Evolutionary conservation across 208 protist species (phyloP).

Genomic region (Leptomonas pyrrhocoris): DNA sequence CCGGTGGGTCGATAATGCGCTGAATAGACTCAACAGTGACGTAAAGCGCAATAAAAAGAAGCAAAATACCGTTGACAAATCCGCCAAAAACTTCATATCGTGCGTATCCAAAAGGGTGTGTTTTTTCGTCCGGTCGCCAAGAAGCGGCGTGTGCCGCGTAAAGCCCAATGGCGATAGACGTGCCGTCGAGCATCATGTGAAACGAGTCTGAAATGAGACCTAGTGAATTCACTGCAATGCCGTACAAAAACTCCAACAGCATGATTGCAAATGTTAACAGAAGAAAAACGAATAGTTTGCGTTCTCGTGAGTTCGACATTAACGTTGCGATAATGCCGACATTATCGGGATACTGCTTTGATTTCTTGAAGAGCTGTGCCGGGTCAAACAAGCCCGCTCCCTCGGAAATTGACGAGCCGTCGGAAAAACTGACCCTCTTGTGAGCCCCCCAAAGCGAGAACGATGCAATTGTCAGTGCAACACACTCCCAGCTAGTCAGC

Average conservation of each 20-base stretch:
- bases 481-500: constrained; percentile 3
- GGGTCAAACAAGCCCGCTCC: constrained; percentile 1
- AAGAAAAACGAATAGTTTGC: constrained; percentile 73
- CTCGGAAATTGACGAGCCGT: neutral
- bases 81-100: constrained; percentile 84
- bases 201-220: constrained; percentile 96
- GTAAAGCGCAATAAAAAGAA: constrained; percentile 80
- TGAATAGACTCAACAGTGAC: constrained; percentile 84
- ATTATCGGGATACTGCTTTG: constrained; percentile 3
- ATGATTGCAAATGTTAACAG: constrained; percentile 74
- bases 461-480: neutral
- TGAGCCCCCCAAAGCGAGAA: constrained; percentile 8
- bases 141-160: constrained; percentile 92
- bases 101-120: constrained; percentile 80
- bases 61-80: constrained; percentile 87
- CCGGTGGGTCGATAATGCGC: constrained; percentile 76
- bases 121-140: constrained; percentile 83
- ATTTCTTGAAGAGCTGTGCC: constrained; percentile 25
- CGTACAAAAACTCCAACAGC: constrained; percentile 87
- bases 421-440: constrained; percentile 13
- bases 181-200: constrained; percentile 98
- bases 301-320: constrained; percentile 40
- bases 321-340: constrained; percentile 10
- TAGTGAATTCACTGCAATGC: constrained; percentile 70
- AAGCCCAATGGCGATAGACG: constrained; percentile 94